These are phyloP conservation scores for Yamadazyma conglobata DNA, from an alignment of 1,139 yeast species.

Conservation along the genomic window DNA sequence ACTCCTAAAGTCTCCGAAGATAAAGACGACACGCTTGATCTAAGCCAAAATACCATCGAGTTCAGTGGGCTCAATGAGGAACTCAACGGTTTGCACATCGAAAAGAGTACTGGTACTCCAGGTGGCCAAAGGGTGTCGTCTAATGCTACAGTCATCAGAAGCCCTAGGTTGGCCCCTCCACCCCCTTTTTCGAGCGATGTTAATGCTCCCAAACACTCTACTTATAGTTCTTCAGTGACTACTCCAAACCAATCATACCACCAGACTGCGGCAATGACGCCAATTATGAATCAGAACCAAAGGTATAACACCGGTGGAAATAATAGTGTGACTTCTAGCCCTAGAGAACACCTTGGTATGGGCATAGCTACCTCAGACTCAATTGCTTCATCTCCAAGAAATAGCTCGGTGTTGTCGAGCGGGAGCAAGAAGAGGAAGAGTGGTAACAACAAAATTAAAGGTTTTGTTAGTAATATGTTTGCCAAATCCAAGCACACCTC, in stretches of 20 bases:
- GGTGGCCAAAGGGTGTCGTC: conserved; percentile 13
- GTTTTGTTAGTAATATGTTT: conserved; percentile 42
- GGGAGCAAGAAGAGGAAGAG: conserved; percentile 28
- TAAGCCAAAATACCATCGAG: conserved; percentile 5
- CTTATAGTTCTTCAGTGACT: conserved; percentile 14
- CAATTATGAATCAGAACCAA: conserved; percentile 20
- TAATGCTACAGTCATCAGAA: conserved; percentile 24
- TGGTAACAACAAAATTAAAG: conserved; percentile 37
- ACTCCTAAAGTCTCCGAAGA: conserved; percentile 2
- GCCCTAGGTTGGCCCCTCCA: conserved; percentile 19
- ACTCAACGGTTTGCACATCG: neutral
- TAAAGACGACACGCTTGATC: conserved; percentile 9
- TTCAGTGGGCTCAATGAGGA: neutral
- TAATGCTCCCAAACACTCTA: conserved; percentile 13
- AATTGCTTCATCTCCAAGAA: conserved; percentile 14
- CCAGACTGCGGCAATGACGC: conserved; percentile 36
- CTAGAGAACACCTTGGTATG: conserved; percentile 27
- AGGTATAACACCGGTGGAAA: conserved; percentile 10
- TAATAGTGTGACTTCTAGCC: conserved; percentile 18
- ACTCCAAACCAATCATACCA: conserved; percentile 19
- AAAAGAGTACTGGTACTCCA: conserved; percentile 1
- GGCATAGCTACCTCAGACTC: conserved; percentile 18
- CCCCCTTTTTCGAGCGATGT: conserved; percentile 1
- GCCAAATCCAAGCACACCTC: conserved; percentile 23
- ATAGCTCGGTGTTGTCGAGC: conserved; percentile 8